phyloP scores from a whole-genome alignment of 805 yeast genomes.

The Lipomyces yamadae region DNA sequence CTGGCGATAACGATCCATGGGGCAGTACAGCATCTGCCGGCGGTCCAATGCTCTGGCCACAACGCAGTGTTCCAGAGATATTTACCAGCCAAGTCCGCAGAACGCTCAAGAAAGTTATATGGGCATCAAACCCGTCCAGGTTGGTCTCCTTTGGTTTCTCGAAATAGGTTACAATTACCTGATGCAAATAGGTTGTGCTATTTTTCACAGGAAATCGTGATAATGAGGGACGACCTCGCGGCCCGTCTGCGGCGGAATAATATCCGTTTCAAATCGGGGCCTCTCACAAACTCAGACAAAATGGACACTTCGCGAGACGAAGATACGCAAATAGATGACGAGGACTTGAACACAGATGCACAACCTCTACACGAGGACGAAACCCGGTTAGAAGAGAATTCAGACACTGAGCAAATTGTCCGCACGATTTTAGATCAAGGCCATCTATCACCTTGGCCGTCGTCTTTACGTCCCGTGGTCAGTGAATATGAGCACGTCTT shows the following conservation, averaged over 20 bases:
- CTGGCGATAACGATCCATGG: constrained; percentile 97
- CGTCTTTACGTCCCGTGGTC: constrained; percentile 62
- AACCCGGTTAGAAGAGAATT: constrained; percentile 8
- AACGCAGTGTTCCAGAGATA: constrained; percentile 67
- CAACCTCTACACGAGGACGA: neutral
- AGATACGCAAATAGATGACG: constrained; percentile 8
- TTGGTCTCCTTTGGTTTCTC: neutral
- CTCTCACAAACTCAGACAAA: constrained; percentile 20
- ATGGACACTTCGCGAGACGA: constrained; percentile 5
- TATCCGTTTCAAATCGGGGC: constrained; percentile 46
- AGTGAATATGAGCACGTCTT: constrained; percentile 74
- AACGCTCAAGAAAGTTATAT: constrained; percentile 56
- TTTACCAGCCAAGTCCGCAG: constrained; percentile 73
- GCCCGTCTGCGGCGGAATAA: constrained; percentile 73
- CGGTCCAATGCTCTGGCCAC: constrained; percentile 68
- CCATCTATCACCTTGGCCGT: constrained; percentile 77
- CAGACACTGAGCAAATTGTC: constrained; percentile 37
- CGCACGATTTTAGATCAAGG: constrained; percentile 88
- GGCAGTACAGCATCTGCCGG: constrained; percentile 71
- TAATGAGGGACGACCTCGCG: constrained; percentile 74
- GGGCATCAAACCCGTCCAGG: constrained; percentile 79
- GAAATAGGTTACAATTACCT: neutral
- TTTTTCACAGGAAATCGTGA: constrained; percentile 78
- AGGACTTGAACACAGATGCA: neutral
- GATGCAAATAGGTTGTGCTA: constrained; percentile 56